These are phyloP conservation scores for Chalara sp. DNA, from an alignment of 2,329 filamentous ascomycete genomes.

Conservation along the genomic window DNA sequence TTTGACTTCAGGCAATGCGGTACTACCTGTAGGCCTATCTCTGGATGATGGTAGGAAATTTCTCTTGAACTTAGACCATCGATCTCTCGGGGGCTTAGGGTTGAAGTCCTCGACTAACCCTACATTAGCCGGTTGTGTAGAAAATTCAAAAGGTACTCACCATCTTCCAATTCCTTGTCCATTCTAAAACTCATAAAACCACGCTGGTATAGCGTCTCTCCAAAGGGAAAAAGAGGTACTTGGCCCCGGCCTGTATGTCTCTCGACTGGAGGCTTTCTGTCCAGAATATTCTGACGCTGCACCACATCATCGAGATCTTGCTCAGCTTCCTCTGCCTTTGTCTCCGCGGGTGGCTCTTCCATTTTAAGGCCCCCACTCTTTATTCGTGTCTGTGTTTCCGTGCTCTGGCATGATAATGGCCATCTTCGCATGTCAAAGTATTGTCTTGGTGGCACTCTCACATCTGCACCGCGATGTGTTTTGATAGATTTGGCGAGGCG, in stretches of 20 bases:
- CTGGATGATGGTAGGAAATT: not conserved
- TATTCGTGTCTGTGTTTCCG: constrained; percentile 9
- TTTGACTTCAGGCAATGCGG: constrained; percentile 11
- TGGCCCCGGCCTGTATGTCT: constrained; percentile 7
- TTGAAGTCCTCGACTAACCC: constrained; percentile 1
- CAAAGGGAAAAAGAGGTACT: constrained; percentile 20
- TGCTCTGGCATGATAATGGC: not conserved
- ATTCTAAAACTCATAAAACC: constrained; percentile 18
- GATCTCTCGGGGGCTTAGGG: not conserved
- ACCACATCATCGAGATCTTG: not conserved
- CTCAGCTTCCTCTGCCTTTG: not conserved
- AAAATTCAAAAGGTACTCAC: constrained; percentile 7
- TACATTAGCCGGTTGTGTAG: not conserved
- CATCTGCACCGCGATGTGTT: not conserved
- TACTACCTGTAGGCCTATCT: not conserved
- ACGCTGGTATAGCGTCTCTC: constrained; percentile 22
- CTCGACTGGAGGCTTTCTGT: not conserved
- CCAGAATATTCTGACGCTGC: not conserved
- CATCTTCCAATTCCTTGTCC: constrained; percentile 19
- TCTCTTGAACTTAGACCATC: not conserved
- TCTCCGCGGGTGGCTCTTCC: not conserved
- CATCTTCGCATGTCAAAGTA: not conserved
- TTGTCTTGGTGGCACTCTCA: not conserved
- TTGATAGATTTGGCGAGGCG: not conserved
- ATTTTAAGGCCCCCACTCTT: not conserved